A percentile compares a stretch with the other conserved stretches of the same genome.
Conservation (phyloP, 2,329 filamentous ascomycete species). For the Aspergillus ochraceus region DNA sequence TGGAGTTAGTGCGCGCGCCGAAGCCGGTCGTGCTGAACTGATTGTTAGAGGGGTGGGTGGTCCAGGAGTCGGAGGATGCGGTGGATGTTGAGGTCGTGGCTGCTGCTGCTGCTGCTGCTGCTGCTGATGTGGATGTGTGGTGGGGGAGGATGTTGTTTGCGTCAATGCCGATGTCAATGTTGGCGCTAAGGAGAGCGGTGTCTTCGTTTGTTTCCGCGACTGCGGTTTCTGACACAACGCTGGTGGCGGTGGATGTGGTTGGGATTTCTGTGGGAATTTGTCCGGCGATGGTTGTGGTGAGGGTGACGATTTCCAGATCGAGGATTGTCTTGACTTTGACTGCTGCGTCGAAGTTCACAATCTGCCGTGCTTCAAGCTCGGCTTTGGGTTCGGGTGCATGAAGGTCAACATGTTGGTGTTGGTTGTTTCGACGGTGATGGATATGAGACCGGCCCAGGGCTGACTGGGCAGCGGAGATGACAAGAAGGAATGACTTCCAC, state of each 20-base stretch:
- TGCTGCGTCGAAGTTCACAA: neutral
- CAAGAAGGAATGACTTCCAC: constrained; percentile 29
- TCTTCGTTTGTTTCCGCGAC: neutral
- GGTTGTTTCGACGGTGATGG: constrained; percentile 26
- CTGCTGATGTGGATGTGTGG: constrained; percentile 3
- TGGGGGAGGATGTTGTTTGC: constrained; percentile 3
- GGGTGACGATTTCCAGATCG: constrained; percentile 21
- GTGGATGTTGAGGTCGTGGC: neutral
- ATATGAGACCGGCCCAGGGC: constrained; percentile 28
- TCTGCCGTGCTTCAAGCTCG: constrained; percentile 11
- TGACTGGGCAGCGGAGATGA: constrained; percentile 25
- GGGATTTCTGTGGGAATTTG: neutral
- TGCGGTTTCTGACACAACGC: neutral
- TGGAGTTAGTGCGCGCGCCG: constrained; percentile 28
- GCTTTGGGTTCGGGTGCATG: constrained; percentile 1
- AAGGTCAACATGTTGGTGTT: constrained; percentile 19
- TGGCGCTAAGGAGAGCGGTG: neutral
- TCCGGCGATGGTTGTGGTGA: constrained; percentile 3
- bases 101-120: constrained; percentile 7
- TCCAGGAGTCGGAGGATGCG: constrained; percentile 20
- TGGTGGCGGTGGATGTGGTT: neutral
- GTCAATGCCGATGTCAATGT: neutral
- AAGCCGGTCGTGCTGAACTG: constrained; percentile 29
- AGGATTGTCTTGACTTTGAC: constrained; percentile 12
- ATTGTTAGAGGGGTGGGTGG: constrained; percentile 18